These are phyloP conservation scores for Diplodia mutila DNA, from an alignment of 2,329 filamentous ascomycete genomes.

Conservation along the genomic window DNA sequence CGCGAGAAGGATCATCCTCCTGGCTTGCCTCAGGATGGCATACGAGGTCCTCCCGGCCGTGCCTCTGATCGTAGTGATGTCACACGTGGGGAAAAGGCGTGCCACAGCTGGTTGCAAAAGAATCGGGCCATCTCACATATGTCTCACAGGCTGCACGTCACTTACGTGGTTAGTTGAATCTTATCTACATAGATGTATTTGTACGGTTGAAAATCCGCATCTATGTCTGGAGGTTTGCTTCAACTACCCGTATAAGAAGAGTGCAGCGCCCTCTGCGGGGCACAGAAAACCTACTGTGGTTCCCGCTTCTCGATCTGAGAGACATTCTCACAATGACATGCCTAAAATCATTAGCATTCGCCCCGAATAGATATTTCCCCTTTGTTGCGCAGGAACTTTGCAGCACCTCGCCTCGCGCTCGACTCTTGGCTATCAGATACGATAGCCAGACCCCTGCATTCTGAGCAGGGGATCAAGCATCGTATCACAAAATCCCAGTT, in stretches of 20 bases:
- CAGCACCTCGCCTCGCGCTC: not conserved
- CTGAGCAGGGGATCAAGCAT: not conserved
- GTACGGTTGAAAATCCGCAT: too few species aligned
- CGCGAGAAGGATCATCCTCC: not conserved
- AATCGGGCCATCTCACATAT: not conserved
- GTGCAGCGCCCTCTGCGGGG: too few species aligned
- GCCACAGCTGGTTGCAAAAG: not conserved
- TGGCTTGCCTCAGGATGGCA: not conserved
- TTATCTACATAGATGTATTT: too few species aligned
- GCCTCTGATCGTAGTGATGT: not conserved
- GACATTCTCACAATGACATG: too few species aligned
- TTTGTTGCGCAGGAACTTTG: not conserved
- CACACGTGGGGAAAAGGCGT: not conserved
- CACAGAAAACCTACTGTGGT: too few species aligned
- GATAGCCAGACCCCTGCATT: slow-evolving; percentile 4
- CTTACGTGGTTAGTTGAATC: too few species aligned
- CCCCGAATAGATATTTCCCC: not conserved
- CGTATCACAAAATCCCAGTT: not conserved
- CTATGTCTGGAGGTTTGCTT: too few species aligned
- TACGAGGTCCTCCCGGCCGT: not conserved
- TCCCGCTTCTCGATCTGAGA: too few species aligned
- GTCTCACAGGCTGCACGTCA: too few species aligned
- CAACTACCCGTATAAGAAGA: too few species aligned
- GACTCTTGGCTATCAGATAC: slow-evolving; percentile 6
- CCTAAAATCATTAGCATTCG: too few species aligned